Base-by-base conservation (phyloP, 306 rosid genomes). In the Ochetophila trinervis region DNA sequence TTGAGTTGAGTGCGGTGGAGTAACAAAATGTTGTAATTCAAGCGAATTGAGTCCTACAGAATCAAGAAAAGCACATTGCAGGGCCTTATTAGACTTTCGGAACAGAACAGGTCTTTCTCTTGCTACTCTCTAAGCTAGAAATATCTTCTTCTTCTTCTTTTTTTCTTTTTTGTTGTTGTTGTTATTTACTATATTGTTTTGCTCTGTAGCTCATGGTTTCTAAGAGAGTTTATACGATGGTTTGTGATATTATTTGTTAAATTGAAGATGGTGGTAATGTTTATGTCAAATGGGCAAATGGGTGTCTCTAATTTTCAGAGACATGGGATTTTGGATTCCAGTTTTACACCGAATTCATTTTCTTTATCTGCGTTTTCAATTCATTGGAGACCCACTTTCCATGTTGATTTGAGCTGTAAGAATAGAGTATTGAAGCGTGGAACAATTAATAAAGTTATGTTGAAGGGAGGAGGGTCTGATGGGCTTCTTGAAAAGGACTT, bases 401-500 rank as follows among this genome's bases (percentile, higher is more conserved):
- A 74, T 14, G 36, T 68, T 73, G 74, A 64, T 55, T 67, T 80
- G 48, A 74, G 36, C 30, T 11, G 60, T 17, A 79, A 68, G 60
- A 66, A 50, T 37, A 79, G 57, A 36, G 53, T 53, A 16, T 61
- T 63, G 54, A 80, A 75, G 40, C 59, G 65, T 37, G 73, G 63
- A 11, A 71, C 70, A 22, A 57, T 82, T 57, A 57, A 70, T 65
- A 65, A 55, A 62, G 87, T 85, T 77, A 57, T 80, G 12, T 66
- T 81, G 37, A 82, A 78, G 35, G 76, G 71, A 62, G 82, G 72
- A 45, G 47, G 72, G 53, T 65, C 68, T 50, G 83, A 78, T n/a
- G 68, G 52, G 52, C 24, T 83, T 71, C 67, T 79, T 20, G 75
- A 74, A 52, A 83, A 80, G 13, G 95, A 84, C 16, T 53, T 70